Conservation (phyloP, 2,329 filamentous ascomycete genomes). For the Aspergillus melleus region DNA sequence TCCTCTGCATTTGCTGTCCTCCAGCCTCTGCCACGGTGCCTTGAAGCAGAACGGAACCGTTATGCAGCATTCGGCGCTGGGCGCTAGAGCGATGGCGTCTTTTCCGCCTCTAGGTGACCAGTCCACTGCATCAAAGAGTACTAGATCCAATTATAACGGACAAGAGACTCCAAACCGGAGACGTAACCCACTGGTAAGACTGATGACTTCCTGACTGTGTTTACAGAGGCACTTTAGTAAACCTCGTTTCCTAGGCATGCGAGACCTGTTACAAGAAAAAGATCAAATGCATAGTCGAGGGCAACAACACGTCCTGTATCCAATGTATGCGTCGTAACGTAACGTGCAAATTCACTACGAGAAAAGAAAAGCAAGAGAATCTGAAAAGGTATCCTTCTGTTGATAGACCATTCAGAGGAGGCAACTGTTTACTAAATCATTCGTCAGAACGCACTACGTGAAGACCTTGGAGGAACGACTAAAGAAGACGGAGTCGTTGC, state of each 20-base stretch:
- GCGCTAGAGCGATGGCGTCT: slow-evolving; percentile 7
- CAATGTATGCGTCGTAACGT: slow-evolving; percentile 96
- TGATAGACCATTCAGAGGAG: background rate
- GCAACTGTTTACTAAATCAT: slow-evolving; percentile 6
- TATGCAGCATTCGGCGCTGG: slow-evolving; percentile 18
- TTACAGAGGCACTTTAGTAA: slow-evolving; percentile 13
- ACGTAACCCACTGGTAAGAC: slow-evolving; percentile 26
- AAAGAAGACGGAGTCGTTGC: slow-evolving; percentile 80
- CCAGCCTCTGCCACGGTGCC: background rate
- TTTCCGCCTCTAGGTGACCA: slow-evolving; percentile 9
- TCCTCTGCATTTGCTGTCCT: background rate
- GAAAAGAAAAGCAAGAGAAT: slow-evolving; percentile 88
- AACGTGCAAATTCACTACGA: slow-evolving; percentile 87
- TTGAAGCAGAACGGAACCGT: slow-evolving; percentile 2
- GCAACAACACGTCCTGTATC: slow-evolving; percentile 68
- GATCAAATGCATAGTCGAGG: slow-evolving; percentile 92
- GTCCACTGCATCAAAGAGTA: slow-evolving; percentile 5
- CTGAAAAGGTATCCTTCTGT: slow-evolving; percentile 70
- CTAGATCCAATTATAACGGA: slow-evolving; percentile 5
- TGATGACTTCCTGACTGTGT: background rate
- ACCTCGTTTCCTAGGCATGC: slow-evolving; percentile 62
- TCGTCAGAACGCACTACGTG: slow-evolving; percentile 82
- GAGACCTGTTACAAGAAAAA: slow-evolving; percentile 86
- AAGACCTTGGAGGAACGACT: slow-evolving; percentile 91
- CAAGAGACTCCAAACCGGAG: slow-evolving; percentile 11